These are phyloP conservation scores for Morella rubra DNA, from an alignment of 306 rosid genomes.

Conservation along the genomic window DNA sequence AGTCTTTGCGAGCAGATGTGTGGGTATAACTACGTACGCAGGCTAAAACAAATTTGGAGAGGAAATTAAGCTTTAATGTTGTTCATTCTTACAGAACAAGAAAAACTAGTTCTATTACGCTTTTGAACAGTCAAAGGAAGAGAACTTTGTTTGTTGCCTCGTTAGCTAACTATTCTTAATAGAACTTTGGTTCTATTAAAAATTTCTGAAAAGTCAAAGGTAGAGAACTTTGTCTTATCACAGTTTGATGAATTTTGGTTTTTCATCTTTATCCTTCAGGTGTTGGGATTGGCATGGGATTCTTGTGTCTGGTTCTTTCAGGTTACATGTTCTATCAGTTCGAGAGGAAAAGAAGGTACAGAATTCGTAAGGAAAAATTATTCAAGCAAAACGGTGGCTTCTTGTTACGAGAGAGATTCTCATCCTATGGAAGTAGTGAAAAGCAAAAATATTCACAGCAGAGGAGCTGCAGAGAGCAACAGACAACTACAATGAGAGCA, in stretches of 20 bases:
- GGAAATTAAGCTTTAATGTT: no score
- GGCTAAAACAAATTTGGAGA: no score
- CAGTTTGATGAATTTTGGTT: not conserved
- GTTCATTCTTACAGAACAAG: no score
- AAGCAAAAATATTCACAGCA: constrained; percentile 26
- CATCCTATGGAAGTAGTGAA: constrained; percentile 9
- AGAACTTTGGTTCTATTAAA: no score
- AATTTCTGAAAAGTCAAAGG: no score
- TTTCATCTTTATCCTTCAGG: constrained; percentile 13
- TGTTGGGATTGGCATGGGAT: not conserved
- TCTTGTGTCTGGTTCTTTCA: not conserved
- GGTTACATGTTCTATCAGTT: constrained; percentile 8
- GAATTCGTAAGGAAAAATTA: not conserved
- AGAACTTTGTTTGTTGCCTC: no score
- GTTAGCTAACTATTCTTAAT: no score
- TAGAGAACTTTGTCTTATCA: not conserved
- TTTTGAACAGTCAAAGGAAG: no score
- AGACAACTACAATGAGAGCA: constrained; percentile 20
- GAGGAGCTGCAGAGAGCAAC: constrained; percentile 37
- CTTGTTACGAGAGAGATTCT: constrained; percentile 22
- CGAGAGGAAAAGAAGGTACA: constrained; percentile 7
- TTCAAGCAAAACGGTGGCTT: constrained; percentile 41
- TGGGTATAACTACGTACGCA: no score
- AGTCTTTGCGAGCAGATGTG: no score
- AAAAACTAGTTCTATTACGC: no score